Conservation (phyloP, 202 grass and related monocot genomes). For the Tripidium arundinaceum region DNA sequence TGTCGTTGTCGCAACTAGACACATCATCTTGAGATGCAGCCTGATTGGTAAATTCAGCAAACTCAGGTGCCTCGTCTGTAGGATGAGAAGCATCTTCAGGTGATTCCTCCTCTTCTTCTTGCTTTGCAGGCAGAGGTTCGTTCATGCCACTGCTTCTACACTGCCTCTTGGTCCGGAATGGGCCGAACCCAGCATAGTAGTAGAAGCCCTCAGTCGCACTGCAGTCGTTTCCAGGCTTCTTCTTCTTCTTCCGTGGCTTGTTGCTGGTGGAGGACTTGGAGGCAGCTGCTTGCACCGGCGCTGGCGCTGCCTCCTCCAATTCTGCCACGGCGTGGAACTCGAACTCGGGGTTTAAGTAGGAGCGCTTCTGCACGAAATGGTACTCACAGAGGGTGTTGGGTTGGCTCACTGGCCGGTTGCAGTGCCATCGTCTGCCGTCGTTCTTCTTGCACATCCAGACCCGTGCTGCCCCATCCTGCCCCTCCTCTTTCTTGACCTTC, state of each 20-base stretch:
- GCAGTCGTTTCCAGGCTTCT: constrained; percentile 11
- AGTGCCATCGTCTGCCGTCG: constrained; percentile 62
- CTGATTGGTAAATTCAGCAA: not conserved
- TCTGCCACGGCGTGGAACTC: not conserved
- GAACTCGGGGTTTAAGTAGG: constrained; percentile 26
- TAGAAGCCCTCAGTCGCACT: constrained; percentile 42
- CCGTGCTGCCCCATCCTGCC: not conserved
- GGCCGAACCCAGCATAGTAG: constrained; percentile 74
- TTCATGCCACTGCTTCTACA: not conserved
- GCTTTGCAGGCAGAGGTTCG: not conserved
- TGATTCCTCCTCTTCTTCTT: not conserved
- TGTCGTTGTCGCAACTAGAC: not conserved
- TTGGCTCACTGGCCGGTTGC: constrained; percentile 36
- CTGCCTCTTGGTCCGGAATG: constrained; percentile 44
- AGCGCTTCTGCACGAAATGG: constrained; percentile 49
- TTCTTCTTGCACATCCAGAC: constrained; percentile 58
- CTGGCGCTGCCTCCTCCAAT: not conserved
- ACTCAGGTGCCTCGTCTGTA: not conserved
- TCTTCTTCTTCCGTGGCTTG: constrained; percentile 41
- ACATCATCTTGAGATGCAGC: not conserved
- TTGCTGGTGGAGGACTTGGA: constrained; percentile 12
- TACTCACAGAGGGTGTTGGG: constrained; percentile 52
- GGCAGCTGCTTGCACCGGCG: not conserved
- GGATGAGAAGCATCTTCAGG: not conserved
- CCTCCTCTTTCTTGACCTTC: constrained; percentile 25